phyloP scores from a whole-genome alignment of 805 yeast species.

The Zygotorulaspora danielsina region DNA sequence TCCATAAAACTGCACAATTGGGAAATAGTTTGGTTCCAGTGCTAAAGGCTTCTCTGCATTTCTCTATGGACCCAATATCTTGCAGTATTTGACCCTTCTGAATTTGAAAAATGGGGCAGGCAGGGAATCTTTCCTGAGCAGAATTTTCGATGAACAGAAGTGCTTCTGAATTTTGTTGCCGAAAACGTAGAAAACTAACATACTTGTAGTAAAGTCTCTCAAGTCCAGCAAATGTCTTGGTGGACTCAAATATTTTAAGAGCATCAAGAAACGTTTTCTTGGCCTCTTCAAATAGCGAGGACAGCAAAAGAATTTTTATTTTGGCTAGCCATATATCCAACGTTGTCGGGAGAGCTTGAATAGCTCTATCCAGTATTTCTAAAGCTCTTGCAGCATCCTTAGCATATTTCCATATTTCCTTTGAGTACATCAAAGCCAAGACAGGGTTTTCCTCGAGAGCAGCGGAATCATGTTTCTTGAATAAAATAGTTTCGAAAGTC shows the following conservation, averaged over 20 bases:
- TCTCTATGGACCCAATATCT: constrained; percentile 30
- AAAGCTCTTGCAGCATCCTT: constrained; percentile 51
- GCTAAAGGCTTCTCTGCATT: constrained; percentile 47
- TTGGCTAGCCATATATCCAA: constrained; percentile 68
- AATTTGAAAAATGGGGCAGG: constrained; percentile 49
- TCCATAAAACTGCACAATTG: constrained; percentile 48
- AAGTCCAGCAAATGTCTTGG: constrained; percentile 3
- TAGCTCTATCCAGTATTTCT: constrained; percentile 47
- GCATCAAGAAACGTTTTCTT: constrained; percentile 39
- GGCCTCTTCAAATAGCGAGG: constrained; percentile 38
- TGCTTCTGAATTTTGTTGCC: constrained; percentile 38
- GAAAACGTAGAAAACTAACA: constrained; percentile 47
- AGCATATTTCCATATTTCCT: constrained; percentile 55
- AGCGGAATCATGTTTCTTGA: constrained; percentile 6
- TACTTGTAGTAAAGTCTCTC: constrained; percentile 61
- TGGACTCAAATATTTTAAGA: constrained; percentile 30
- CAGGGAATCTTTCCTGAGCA: constrained; percentile 49
- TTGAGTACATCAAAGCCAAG: constrained; percentile 66
- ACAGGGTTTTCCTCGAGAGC: constrained; percentile 47
- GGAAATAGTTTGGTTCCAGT: constrained; percentile 50
- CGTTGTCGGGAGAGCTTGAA: constrained; percentile 40
- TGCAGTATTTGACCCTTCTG: constrained; percentile 57
- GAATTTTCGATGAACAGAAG: constrained; percentile 37
- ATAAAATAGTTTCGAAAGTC: constrained; percentile 53
- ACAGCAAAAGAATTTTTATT: constrained; percentile 56